These are phyloP conservation scores for Phaffia australis DNA, from an alignment of 768 basidiomycete species.

Conservation along the genomic window DNA sequence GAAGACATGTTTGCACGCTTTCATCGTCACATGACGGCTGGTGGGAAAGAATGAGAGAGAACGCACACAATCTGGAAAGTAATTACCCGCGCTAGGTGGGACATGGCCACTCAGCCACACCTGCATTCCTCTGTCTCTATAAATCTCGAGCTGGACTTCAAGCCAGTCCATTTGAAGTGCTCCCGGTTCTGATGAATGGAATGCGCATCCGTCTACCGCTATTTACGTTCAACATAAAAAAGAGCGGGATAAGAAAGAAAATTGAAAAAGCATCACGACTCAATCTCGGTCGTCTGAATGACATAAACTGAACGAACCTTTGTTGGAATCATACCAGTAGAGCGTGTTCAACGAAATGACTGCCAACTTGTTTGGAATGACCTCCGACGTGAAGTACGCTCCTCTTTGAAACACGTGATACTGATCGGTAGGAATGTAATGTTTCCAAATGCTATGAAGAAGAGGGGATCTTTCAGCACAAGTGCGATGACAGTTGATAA, in stretches of 20 bases:
- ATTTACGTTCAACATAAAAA: conserved; percentile 13
- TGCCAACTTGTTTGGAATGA: conserved; percentile 62
- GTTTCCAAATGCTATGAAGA: conserved; percentile 60
- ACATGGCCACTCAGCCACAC: conserved; percentile 61
- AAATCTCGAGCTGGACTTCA: conserved; percentile 64
- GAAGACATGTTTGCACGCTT: background rate
- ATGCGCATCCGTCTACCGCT: conserved; percentile 67
- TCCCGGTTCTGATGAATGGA: conserved; percentile 61
- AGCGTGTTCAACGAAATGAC: conserved; percentile 80
- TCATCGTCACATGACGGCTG: background rate
- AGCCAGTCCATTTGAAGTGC: conserved; percentile 83
- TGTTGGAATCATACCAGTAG: conserved; percentile 69
- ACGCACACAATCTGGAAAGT: conserved; percentile 75
- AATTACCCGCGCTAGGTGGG: conserved; percentile 67
- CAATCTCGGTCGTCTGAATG: background rate
- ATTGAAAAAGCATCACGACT: background rate
- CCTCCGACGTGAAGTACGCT: conserved; percentile 71
- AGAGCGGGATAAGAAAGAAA: background rate
- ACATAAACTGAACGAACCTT: conserved; percentile 27
- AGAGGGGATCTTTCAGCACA: background rate
- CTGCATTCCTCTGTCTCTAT: conserved; percentile 61
- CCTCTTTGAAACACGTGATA: conserved; percentile 75
- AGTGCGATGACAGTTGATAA: background rate
- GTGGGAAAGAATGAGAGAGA: background rate
- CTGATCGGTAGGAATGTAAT: conserved; percentile 65